Percentiles rank a stretch among this genome's conserved stretches.
Evolutionary conservation across 2,329 filamentous ascomycete genomes (phyloP).

Genomic region (Taxawa tesnikishii): DNA sequence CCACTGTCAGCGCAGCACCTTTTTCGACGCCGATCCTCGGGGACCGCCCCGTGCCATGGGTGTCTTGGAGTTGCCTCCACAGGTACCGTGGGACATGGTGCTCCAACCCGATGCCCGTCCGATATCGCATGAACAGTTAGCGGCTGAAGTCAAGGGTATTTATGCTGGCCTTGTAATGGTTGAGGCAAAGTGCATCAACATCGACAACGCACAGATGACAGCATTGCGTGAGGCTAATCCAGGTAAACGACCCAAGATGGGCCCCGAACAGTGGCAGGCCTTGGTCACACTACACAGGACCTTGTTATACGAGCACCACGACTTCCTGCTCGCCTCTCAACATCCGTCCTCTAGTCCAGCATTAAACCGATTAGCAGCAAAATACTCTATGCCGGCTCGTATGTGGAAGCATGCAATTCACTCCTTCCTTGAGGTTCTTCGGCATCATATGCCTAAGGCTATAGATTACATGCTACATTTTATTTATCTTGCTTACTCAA

Average conservation of each 20-base stretch:
- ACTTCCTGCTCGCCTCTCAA: conserved; percentile 67
- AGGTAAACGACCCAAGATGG: conserved; percentile 30
- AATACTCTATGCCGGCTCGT: conserved; percentile 81
- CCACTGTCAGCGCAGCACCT: too few species aligned
- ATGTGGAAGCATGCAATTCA: conserved; percentile 93
- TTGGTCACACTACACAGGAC: conserved; percentile 73
- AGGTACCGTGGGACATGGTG: conserved; percentile 31
- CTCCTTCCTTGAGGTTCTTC: conserved; percentile 33
- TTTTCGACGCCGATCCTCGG: too few species aligned
- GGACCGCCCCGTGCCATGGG: too few species aligned
- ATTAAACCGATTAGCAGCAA: conserved; percentile 56
- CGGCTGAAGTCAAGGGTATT: conserved; percentile 71
- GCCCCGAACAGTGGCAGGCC: conserved; percentile 69
- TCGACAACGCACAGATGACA: conserved; percentile 52
- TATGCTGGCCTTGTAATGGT: conserved; percentile 78
- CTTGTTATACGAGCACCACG: conserved; percentile 31
- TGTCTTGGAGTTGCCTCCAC: too few species aligned
- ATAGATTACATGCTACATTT: conserved; percentile 86
- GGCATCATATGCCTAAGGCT: conserved; percentile 61
- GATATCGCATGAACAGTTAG: conserved; percentile 67
- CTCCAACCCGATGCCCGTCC: conserved; percentile 51
- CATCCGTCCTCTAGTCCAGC: conserved; percentile 65
- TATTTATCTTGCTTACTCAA: conserved; percentile 78
- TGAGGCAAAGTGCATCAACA: conserved; percentile 75
- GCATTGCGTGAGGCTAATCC: conserved; percentile 36